Evolutionary conservation across 164 flowering plant species (phyloP).

Genomic region (Akebia trifoliata): DNA sequence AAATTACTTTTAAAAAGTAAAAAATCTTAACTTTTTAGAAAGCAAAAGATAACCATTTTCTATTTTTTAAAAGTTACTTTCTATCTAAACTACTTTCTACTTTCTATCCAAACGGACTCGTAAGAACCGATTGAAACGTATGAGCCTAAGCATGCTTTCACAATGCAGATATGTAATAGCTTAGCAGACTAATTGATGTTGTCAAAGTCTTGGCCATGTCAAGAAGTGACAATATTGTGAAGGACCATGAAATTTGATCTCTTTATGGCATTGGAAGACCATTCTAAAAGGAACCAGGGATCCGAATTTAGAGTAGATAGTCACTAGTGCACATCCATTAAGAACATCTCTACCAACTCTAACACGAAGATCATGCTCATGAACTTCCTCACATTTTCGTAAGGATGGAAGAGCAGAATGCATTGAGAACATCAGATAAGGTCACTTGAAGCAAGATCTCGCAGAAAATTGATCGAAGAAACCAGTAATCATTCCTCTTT

Average conservation of each 20-base stretch:
- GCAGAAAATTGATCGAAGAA: conserved; percentile 56
- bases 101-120: too few relatives aligned
- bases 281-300: conserved; percentile 35
- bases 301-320: conserved; percentile 67
- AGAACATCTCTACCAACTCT: conserved; percentile 29
- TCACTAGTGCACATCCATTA: conserved; percentile 51
- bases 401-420: conserved; percentile 38
- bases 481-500: conserved; percentile 79
- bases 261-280: conserved; percentile 49
- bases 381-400: conserved; percentile 59
- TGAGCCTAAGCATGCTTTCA: conserved; percentile 48
- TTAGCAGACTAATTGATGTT: conserved; percentile 30
- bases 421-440: conserved; percentile 39
- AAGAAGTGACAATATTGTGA: conserved; percentile 54
- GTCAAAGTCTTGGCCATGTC: conserved; percentile 34
- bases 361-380: conserved; percentile 49
- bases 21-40: too few relatives aligned
- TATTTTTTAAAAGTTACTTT: too few relatives aligned
- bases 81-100: too few relatives aligned
- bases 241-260: conserved; percentile 50
- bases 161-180: conserved; percentile 44
- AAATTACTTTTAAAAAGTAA: too few relatives aligned
- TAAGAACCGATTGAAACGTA: conserved; percentile 53
- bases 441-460: conserved; percentile 39
- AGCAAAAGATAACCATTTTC: too few relatives aligned